A percentile compares a stretch with the other conserved stretches of the same genome.
Evolutionary conservation across 108 stramenopile genomes (phyloP).

Genomic region (Skeletonema marinoi): DNA sequence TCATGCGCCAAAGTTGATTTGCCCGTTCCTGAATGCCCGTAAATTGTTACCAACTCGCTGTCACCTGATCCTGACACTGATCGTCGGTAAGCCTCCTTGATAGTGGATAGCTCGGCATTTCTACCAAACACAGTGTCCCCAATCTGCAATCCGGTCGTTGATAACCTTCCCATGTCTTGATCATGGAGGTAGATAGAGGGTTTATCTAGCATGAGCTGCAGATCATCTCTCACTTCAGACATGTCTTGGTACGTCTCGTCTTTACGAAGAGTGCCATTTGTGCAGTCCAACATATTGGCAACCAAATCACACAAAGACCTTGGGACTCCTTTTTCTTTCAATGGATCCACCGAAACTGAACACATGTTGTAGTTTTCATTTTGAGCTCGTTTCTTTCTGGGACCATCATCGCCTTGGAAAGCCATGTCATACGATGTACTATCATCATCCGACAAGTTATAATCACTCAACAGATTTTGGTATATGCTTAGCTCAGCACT

Average conservation of each 20-base stretch:
- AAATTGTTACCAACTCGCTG: no score
- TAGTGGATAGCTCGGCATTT: background rate
- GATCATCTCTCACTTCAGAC: conserved; percentile 8
- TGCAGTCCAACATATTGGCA: conserved; percentile 6
- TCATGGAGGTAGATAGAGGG: conserved; percentile 10
- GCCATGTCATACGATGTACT: background rate
- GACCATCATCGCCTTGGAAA: background rate
- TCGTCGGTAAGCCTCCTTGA: conserved; percentile 3
- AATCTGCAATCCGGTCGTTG: conserved; percentile 1
- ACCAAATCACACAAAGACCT: conserved; percentile 14
- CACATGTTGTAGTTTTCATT: background rate
- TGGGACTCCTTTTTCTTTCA: conserved; percentile 7
- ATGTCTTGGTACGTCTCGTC: conserved; percentile 11
- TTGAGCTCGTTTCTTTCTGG: background rate
- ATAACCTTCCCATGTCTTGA: conserved; percentile 1
- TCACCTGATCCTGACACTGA: background rate
- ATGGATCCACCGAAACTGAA: background rate
- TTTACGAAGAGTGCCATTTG: conserved; percentile 5
- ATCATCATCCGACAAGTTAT: background rate
- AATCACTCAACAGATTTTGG: no score
- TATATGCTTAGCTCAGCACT: no score
- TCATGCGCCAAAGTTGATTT: no score
- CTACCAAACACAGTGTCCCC: conserved; percentile 7
- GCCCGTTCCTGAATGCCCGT: no score
- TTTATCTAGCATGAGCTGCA: conserved; percentile 23